phyloP scores from a whole-genome alignment of 768 basidiomycete species.

The Boletus sp. region DNA sequence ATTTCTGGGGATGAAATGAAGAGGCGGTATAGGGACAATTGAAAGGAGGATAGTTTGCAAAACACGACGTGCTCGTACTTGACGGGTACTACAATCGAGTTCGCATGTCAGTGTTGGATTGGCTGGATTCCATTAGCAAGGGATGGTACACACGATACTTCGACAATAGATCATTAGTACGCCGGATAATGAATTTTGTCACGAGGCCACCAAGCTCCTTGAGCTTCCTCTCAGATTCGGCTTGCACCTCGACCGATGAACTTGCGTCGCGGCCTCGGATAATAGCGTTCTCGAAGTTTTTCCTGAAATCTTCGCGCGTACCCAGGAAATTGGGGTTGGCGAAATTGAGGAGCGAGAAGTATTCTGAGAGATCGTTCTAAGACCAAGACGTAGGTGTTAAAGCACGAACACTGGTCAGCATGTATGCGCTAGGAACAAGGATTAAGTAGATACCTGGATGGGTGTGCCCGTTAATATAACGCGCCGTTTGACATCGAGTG shows the following conservation, averaged over 20 bases:
- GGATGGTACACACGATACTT: constrained; percentile 73
- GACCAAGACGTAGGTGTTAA: not conserved
- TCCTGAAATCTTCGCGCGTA: constrained; percentile 84
- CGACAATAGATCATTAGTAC: constrained; percentile 90
- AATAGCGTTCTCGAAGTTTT: constrained; percentile 92
- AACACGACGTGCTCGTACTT: constrained; percentile 99
- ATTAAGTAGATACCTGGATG: constrained; percentile 56
- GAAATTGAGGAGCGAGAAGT: constrained; percentile 90
- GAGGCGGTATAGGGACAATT: constrained; percentile 78
- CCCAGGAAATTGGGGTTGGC: constrained; percentile 91
- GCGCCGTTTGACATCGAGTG: constrained; percentile 81
- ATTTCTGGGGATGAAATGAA: constrained; percentile 95
- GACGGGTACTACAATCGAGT: constrained; percentile 72
- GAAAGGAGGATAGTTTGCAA: constrained; percentile 80
- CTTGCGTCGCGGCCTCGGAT: constrained; percentile 88
- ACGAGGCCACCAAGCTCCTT: constrained; percentile 87
- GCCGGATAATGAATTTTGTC: constrained; percentile 90
- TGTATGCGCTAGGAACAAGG: not conserved
- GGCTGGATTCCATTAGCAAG: not conserved
- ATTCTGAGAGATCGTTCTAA: constrained; percentile 93
- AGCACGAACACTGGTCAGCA: not conserved
- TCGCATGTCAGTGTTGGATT: constrained; percentile 2
- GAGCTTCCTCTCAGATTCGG: constrained; percentile 82
- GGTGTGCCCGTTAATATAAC: constrained; percentile 95
- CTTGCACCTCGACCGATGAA: constrained; percentile 74